Evolutionary conservation across 2,329 filamentous ascomycete species (phyloP).

Genomic region (Pseudogymnoascus sp.): DNA sequence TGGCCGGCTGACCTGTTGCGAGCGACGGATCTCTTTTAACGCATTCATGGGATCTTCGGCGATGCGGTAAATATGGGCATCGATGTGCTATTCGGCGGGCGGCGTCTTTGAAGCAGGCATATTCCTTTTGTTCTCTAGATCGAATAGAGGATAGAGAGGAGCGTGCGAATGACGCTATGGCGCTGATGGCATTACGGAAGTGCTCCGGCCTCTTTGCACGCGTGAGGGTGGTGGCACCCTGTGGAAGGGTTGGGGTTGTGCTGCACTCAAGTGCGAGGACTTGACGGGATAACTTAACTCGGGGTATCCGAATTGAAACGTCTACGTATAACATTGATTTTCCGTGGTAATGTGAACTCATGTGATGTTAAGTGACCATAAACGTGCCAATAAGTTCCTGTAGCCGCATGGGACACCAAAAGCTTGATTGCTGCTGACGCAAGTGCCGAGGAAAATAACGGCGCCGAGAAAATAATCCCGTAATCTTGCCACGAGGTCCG

Average conservation of each 20-base stretch:
- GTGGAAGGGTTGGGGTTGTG: neutral
- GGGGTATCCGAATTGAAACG: slow-evolving; percentile 5
- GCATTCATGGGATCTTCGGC: slow-evolving; percentile 7
- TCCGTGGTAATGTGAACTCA: neutral
- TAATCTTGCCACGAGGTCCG: neutral
- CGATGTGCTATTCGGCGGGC: slow-evolving; percentile 5
- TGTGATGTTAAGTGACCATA: neutral
- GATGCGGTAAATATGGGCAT: slow-evolving; percentile 7
- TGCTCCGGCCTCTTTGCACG: slow-evolving; percentile 7
- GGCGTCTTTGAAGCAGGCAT: slow-evolving; percentile 7
- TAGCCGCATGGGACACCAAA: neutral
- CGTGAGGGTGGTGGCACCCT: neutral
- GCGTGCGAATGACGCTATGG: slow-evolving; percentile 6
- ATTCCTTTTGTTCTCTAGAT: slow-evolving; percentile 8
- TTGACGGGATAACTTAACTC: slow-evolving; percentile 5
- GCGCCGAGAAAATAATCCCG: neutral
- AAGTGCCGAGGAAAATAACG: too few species aligned
- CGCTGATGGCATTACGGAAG: slow-evolving; percentile 6
- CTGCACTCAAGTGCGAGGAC: slow-evolving; percentile 5
- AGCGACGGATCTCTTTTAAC: slow-evolving; percentile 5
- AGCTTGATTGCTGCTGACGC: neutral
- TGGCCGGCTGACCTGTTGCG: neutral
- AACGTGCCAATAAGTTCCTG: neutral
- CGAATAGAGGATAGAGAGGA: slow-evolving; percentile 3
- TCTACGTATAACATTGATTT: neutral